Conservation (phyloP, 129 eudicot species). For the Apium graveolens region DNA sequence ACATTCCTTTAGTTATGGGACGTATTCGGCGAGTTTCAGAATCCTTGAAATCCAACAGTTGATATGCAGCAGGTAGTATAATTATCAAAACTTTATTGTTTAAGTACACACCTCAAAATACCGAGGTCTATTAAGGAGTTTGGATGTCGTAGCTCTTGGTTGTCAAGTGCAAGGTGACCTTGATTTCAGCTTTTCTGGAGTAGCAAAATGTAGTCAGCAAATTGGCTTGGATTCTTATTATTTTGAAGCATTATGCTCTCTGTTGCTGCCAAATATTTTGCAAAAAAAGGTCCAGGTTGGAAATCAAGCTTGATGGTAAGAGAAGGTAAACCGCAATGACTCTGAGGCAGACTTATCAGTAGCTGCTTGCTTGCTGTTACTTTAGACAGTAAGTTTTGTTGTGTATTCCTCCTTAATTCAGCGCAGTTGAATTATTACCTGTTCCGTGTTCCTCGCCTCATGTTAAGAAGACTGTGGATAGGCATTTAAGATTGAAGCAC, state of each 20-base stretch:
- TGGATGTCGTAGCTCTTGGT: background rate
- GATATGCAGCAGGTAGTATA: constrained; percentile 9
- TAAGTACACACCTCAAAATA: background rate
- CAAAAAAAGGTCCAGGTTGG: background rate
- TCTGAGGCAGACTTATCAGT: background rate
- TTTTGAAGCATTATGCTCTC: background rate
- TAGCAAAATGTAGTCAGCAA: background rate
- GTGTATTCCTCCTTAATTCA: background rate
- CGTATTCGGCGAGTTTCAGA: constrained; percentile 43
- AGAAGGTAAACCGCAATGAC: background rate
- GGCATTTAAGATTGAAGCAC: background rate
- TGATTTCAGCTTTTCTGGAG: background rate
- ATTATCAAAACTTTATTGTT: background rate
- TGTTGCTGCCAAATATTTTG: background rate
- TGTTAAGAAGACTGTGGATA: background rate
- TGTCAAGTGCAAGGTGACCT: background rate
- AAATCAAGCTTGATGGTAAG: background rate
- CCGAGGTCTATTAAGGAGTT: background rate
- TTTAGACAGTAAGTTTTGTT: background rate
- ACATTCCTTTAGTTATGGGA: constrained; percentile 55
- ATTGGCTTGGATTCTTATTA: background rate
- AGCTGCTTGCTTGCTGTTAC: background rate
- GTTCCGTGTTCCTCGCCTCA: background rate
- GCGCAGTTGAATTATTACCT: constrained; percentile 1
- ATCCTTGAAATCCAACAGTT: constrained; percentile 28